These are phyloP conservation scores for Oryza coarctata DNA, from an alignment of 176 grass and related monocot genomes.

Conservation along the genomic window DNA sequence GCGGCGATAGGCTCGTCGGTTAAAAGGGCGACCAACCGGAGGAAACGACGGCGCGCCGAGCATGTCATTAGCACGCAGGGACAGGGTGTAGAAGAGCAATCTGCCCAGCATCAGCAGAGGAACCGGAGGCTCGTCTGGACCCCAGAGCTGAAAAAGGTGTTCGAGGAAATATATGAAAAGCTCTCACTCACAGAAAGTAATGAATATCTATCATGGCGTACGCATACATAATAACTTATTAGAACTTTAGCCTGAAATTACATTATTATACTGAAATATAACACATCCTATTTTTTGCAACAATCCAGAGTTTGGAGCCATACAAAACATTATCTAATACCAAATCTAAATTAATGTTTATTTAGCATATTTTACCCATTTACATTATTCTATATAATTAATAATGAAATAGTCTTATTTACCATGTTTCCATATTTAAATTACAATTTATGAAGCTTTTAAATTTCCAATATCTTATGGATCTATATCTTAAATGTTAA, in stretches of 20 bases:
- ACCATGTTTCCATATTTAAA: neutral
- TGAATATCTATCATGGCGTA: neutral
- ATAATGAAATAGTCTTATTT: neutral
- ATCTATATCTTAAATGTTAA: no score
- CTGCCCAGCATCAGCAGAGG: neutral
- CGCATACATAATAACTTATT: no score
- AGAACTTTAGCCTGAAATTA: no score
- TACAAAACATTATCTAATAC: neutral
- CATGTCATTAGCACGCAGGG: neutral
- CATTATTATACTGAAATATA: no score
- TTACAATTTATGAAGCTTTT: neutral
- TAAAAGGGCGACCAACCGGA: neutral
- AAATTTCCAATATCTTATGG: neutral
- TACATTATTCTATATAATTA: neutral
- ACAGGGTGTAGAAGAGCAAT: neutral
- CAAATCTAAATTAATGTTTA: neutral
- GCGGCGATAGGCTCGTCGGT: neutral
- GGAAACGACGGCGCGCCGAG: neutral
- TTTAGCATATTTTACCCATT: neutral
- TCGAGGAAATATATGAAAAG: neutral
- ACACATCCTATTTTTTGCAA: no score
- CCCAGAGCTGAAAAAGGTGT: rapidly evolving
- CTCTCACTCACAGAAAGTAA: neutral
- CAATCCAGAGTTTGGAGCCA: no score
- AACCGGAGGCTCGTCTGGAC: neutral